Percentiles rank a stretch among this genome's conserved stretches.
These are phyloP conservation scores for Miscanthus sacchariflorus DNA, from an alignment of 202 grass and related monocot species.

Conservation along the genomic window DNA sequence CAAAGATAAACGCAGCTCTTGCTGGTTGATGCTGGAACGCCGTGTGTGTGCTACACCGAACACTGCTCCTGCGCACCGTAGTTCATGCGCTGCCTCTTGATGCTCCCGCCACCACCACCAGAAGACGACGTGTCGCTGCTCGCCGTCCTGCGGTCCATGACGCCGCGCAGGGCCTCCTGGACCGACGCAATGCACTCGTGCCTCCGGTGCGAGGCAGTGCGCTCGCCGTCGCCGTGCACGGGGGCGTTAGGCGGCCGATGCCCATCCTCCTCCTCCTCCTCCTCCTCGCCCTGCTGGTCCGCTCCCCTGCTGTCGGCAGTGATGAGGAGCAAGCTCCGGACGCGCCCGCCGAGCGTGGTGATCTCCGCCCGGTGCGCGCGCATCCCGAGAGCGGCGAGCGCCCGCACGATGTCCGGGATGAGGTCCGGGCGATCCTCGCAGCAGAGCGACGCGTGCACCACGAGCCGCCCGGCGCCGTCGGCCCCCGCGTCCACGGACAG, in stretches of 20 bases:
- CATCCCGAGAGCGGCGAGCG: conserved; percentile 73
- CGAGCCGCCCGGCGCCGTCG: conserved; percentile 59
- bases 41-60: conserved; percentile 46
- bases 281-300: not conserved
- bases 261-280: conserved; percentile 9
- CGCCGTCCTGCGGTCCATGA: conserved; percentile 70
- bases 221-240: conserved; percentile 19
- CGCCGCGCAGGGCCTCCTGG: conserved; percentile 80
- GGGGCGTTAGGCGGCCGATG: not conserved
- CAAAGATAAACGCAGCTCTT: not conserved
- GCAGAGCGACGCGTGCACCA: conserved; percentile 88
- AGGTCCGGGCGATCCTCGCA: conserved; percentile 93
- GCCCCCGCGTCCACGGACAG: conserved; percentile 74
- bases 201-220: conserved; percentile 53
- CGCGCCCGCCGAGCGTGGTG: conserved; percentile 84
- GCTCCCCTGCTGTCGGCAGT: conserved; percentile 10
- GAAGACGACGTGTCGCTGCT: conserved; percentile 69
- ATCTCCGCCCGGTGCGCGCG: conserved; percentile 84
- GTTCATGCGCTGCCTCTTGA: conserved; percentile 97
- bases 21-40: not conserved
- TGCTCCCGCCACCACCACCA: conserved; percentile 47
- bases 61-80: conserved; percentile 64
- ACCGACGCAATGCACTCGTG: conserved; percentile 84
- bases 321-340: conserved; percentile 93
- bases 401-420: conserved; percentile 82